Base-by-base conservation (phyloP, 768 basidiomycete genomes). In the Udeniomyces megalosporus region DNA sequence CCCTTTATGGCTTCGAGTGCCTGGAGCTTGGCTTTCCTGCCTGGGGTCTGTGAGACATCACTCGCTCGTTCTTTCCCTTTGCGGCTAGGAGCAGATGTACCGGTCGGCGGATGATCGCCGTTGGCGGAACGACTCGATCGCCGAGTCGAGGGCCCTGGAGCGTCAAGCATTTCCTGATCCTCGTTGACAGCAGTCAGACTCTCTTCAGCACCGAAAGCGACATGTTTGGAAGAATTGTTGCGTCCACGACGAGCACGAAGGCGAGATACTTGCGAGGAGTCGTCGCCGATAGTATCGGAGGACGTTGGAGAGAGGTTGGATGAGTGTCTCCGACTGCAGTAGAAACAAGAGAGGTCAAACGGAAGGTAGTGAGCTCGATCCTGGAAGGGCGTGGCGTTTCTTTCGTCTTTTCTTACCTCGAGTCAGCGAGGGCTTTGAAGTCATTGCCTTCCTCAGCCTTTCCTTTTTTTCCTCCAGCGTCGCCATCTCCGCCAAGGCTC, bases 11-110 rank as follows among this genome's bases (percentile, higher is more conserved):
- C 59, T 48, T 53, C 26, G 17, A 29, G 38, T 11, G 61, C 47
- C n/a, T 42, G 34, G 2, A 24, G 38, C 49, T 62, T 57, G 6
- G 61, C 56, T 35, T 62, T 49, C 55, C 61, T 51, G 15, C 58
- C 50, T 3, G 22, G 1, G n/a, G 26, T 22, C 24, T 35, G 8
- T 7, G 50, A 3, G 10, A 28, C 3, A 42, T 42, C 38, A 24
- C 29, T 34, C 45, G 49, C 32, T 20, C 35, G 32, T 34, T 42
- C 59, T 32, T 53, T 52, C 17, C 51, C 51, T 29, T 51, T 52
- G 14, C 49, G 24, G 12, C 49, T 50, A 22, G 26, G 17, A 17
- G 20, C 11, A 14, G 49, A 22, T 35, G 34, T n/a, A 22, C 28
- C 48, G 49, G 24, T 11, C 49, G 49, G 31, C 28, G 10, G 24